These are phyloP conservation scores for Phytophthora uliginosa DNA, from an alignment of 352 stramenopile species.

Conservation along the genomic window DNA sequence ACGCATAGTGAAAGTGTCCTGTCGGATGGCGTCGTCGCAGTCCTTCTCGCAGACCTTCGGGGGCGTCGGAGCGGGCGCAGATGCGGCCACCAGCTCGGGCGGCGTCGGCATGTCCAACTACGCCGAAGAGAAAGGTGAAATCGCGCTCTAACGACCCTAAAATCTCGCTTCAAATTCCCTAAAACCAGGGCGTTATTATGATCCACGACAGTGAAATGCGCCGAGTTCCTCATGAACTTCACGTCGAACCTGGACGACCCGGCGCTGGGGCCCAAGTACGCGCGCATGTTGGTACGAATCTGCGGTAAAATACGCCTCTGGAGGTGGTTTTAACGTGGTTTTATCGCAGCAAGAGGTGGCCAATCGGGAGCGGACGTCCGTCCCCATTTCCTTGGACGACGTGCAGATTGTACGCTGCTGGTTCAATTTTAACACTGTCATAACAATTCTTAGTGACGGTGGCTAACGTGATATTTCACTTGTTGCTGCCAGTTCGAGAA, in stretches of 20 bases:
- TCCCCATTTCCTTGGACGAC: slow-evolving; percentile 86
- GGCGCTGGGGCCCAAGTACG: slow-evolving; percentile 74
- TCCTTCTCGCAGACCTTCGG: slow-evolving; percentile 33
- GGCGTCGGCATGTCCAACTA: slow-evolving; percentile 50
- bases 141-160: not conserved
- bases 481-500: slow-evolving; percentile 61
- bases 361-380: slow-evolving; percentile 83
- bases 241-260: slow-evolving; percentile 82
- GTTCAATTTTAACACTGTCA: not conserved
- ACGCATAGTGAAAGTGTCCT: not conserved
- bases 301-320: not conserved
- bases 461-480: slow-evolving; percentile 41
- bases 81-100: slow-evolving; percentile 19
- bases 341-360: slow-evolving; percentile 85
- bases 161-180: not conserved
- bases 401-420: slow-evolving; percentile 69
- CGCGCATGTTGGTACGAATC: slow-evolving; percentile 75
- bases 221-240: slow-evolving; percentile 79
- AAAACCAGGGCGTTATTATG: not conserved
- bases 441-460: not conserved
- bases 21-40: slow-evolving; percentile 25
- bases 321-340: slow-evolving; percentile 5
- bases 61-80: slow-evolving; percentile 2
- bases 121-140: slow-evolving; percentile 41
- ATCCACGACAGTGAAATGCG: slow-evolving; percentile 66